A percentile compares a stretch with the other conserved stretches of the same genome.
Evolutionary conservation across 495 filamentous ascomycete genomes (phyloP).

Genomic region (Penicillium daleae): DNA sequence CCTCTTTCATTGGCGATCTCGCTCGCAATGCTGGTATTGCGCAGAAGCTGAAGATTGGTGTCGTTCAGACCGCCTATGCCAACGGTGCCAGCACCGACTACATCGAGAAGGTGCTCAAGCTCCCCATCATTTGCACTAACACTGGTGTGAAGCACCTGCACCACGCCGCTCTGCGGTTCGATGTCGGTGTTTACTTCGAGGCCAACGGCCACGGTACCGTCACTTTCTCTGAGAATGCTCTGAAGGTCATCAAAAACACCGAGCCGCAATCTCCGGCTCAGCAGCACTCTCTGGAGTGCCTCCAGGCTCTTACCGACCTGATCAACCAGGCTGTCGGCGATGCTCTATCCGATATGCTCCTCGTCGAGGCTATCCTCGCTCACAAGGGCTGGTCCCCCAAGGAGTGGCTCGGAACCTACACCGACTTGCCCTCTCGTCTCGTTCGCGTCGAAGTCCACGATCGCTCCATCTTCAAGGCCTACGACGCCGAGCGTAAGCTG

Average conservation of each 20-base stretch:
- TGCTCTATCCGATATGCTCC: constrained; percentile 91
- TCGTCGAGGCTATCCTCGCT: constrained; percentile 93
- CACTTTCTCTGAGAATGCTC: constrained; percentile 82
- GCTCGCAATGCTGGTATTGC: constrained; percentile 76
- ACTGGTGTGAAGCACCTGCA: constrained; percentile 98
- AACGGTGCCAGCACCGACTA: constrained; percentile 95
- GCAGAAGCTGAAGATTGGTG: constrained; percentile 81
- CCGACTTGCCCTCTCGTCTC: constrained; percentile 94
- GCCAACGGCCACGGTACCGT: constrained; percentile 98
- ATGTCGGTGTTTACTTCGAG: constrained; percentile 97
- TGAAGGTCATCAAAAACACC: constrained; percentile 72
- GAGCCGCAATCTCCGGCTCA: constrained; percentile 91
- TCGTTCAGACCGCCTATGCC: constrained; percentile 96
- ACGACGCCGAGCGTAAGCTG: constrained; percentile 87
- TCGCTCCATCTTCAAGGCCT: constrained; percentile 84
- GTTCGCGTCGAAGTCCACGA: constrained; percentile 87
- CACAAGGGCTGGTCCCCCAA: constrained; percentile 90
- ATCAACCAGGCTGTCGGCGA: constrained; percentile 99
- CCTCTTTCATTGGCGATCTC: constrained; percentile 91
- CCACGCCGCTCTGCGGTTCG: constrained; percentile 87
- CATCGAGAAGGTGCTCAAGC: constrained; percentile 81
- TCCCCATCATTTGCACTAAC: constrained; percentile 89
- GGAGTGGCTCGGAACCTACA: constrained; percentile 93
- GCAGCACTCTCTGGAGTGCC: constrained; percentile 77
- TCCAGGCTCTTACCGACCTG: constrained; percentile 78